Conservation (phyloP, 148 eudicot genomes). For the Camellia sinensis region DNA sequence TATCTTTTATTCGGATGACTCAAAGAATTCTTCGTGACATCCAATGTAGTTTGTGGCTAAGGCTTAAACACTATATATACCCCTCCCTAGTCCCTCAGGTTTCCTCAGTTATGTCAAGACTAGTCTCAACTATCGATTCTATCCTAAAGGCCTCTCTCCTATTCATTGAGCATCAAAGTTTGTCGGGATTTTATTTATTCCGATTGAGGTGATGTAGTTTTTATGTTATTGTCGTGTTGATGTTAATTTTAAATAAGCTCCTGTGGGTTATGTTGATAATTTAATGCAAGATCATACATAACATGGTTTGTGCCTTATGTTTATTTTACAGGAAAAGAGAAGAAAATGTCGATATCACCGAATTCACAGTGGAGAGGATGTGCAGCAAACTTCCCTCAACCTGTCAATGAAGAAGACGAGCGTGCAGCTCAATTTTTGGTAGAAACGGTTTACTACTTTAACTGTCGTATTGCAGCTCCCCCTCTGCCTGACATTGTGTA, state of each 20-base stretch:
- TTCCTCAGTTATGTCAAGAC: too few species aligned
- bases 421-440: not conserved
- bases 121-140: too few species aligned
- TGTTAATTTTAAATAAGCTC: not conserved
- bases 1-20: too few species aligned
- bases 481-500: conserved; percentile 5
- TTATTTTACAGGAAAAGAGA: not conserved
- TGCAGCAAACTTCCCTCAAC: conserved; percentile 8
- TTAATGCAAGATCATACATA: too few species aligned
- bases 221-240: not conserved
- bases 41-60: too few species aligned
- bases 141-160: too few species aligned
- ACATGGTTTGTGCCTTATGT: not conserved
- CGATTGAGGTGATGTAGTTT: not conserved
- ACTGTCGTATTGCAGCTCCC: not conserved
- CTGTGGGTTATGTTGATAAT: not conserved
- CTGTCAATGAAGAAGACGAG: not conserved
- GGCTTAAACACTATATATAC: too few species aligned
- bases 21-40: too few species aligned
- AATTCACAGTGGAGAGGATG: not conserved
- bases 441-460: not conserved
- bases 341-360: not conserved
- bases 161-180: too few species aligned
- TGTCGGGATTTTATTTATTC: not conserved
- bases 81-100: too few species aligned